Base-by-base conservation (phyloP, 2,329 filamentous ascomycete species). In the Pseudopyricularia cyperi region DNA sequence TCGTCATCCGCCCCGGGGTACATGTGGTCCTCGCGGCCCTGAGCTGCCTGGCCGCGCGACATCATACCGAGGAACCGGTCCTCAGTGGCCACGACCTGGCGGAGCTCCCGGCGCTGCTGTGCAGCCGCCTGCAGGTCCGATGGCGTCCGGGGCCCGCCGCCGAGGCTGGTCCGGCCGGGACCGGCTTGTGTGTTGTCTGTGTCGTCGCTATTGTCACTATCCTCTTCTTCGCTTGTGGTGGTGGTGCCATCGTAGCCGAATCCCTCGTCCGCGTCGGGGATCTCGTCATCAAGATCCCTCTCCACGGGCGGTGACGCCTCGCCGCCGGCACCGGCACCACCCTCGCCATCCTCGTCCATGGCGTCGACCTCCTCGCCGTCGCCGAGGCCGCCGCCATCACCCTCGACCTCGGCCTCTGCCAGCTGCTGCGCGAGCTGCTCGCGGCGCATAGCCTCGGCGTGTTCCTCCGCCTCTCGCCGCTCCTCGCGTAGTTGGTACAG, bases 401-500 rank as follows among this genome's bases (percentile, higher is more conserved):
- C 68, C 30, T 64, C 67, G 11, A 57, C 65, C 59, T 80, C 82
- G 0, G 80, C 78, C 60, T 87, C 80, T 22, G 85, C 85, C 44
- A 94, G 74, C 62, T 94, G 88, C 61, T 86, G 76, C 53, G 84
- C 80, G 4, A 84, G 68, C 59, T 80, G 77, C 64, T 90, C 86
- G 30, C 85, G 74, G 22, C 85, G 74, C 65, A 88, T 70, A 2
- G 85, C 79, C 62, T 87, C 82, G 56, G 87, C 80, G 55, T 90
- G 87, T 66, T 98, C 93, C 63, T 91, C 85, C 52, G 87, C 79
- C 71, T 98, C 93, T 11, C 86, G 79, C 58, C 84, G 82, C 70
- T 98, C 93, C 68, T 98, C 93, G 42, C 86, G 83, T 69, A 89
- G 80, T 56, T 94, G 89, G 63, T 94, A 84, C 54, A 95, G 80